Conservation (phyloP, 208 protist species). For the Naegleria lovaniensis region DNA sequence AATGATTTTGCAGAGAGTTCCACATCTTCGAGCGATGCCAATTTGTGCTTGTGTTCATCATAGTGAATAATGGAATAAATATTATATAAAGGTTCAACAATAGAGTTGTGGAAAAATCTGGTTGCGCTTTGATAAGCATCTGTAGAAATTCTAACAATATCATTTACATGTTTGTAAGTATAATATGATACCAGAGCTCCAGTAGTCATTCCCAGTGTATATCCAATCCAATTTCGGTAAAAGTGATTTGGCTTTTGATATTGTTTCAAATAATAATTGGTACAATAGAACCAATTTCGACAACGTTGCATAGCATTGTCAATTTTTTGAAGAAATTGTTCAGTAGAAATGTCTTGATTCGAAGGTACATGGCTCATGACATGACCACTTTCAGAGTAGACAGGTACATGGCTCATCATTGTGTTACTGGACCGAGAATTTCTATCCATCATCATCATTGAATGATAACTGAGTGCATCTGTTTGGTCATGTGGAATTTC, state of each 20-base stretch:
- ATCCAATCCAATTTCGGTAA: slow-evolving; percentile 21
- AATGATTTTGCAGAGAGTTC: not conserved
- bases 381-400: too few species aligned
- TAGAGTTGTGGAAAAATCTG: not conserved
- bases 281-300: not conserved
- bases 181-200: not conserved
- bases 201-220: not conserved
- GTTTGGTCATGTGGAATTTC: too few species aligned
- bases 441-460: too few species aligned
- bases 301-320: not conserved
- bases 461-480: too few species aligned
- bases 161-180: slow-evolving; percentile 3
- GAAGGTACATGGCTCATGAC: not conserved
- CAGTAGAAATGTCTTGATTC: not conserved
- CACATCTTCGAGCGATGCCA: not conserved
- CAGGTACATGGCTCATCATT: too few species aligned
- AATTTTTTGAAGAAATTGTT: not conserved
- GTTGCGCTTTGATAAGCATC: not conserved
- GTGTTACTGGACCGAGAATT: not conserved
- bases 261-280: not conserved
- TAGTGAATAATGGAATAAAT: slow-evolving; percentile 29
- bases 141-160: not conserved
- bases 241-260: slow-evolving; percentile 22
- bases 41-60: slow-evolving; percentile 16
- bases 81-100: slow-evolving; percentile 19